Evolutionary conservation across 2,329 filamentous ascomycete genomes (phyloP).

Genomic region (Massarina eburnea): DNA sequence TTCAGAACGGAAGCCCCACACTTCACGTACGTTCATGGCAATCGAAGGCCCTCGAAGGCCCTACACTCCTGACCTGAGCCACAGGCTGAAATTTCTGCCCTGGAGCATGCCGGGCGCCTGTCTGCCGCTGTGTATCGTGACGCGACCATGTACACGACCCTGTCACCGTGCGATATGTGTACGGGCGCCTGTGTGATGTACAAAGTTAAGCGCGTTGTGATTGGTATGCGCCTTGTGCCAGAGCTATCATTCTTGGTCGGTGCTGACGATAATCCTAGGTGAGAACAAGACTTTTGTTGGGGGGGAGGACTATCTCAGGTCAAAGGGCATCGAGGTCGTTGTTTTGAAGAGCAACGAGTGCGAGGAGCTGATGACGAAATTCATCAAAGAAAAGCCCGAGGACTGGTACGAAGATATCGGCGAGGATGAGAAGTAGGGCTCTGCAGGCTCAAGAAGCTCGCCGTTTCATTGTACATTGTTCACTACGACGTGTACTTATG

Average conservation of each 20-base stretch:
- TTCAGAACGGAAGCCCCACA: constrained; percentile 71
- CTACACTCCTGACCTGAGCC: constrained; percentile 8
- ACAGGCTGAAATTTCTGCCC: constrained; percentile 74
- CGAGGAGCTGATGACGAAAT: constrained; percentile 68
- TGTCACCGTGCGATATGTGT: constrained; percentile 81
- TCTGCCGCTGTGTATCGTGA: constrained; percentile 69
- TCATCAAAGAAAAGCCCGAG: constrained; percentile 71
- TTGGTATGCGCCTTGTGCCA: constrained; percentile 49
- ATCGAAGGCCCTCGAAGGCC: background rate
- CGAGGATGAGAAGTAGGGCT: constrained; percentile 21
- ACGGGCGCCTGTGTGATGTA: constrained; percentile 77
- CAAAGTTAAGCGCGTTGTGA: constrained; percentile 71
- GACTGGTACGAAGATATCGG: constrained; percentile 59
- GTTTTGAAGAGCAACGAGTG: constrained; percentile 68
- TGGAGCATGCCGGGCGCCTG: constrained; percentile 72
- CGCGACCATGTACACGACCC: constrained; percentile 80
- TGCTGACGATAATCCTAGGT: constrained; percentile 16
- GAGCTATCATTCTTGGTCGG: background rate
- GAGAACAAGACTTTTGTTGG: constrained; percentile 77
- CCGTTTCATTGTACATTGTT: background rate
- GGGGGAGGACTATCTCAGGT: constrained; percentile 69
- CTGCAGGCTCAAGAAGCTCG: background rate
- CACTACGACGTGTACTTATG: constrained; percentile 52
- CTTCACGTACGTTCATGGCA: constrained; percentile 62
- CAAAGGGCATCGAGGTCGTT: constrained; percentile 71